phyloP scores from a whole-genome alignment of 306 rosid genomes.

The Comarum palustre region DNA sequence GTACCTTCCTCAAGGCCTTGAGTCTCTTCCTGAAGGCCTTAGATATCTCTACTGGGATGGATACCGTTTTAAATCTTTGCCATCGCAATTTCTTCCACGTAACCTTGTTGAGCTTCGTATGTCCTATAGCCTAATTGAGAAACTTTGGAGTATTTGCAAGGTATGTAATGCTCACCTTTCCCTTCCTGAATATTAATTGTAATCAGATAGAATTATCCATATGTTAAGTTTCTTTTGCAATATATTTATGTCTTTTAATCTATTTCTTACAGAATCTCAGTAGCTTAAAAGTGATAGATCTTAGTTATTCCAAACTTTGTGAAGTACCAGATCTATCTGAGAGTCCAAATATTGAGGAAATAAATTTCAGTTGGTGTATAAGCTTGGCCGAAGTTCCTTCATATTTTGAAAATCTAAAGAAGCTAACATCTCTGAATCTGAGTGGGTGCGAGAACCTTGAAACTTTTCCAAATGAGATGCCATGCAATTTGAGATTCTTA shows the following conservation, averaged over 20 bases:
- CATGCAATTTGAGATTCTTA: not conserved
- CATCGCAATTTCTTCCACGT: not conserved
- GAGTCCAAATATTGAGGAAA: constrained; percentile 3
- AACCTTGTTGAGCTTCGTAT: constrained; percentile 20
- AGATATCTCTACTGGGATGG: constrained; percentile 15
- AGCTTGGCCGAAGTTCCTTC: constrained; percentile 21
- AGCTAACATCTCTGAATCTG: constrained; percentile 3
- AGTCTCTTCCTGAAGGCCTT: constrained; percentile 9
- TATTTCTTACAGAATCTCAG: constrained; percentile 14
- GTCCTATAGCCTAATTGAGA: not conserved
- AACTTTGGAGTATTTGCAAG: not conserved
- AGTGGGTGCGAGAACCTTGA: not conserved
- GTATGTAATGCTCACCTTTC: not conserved
- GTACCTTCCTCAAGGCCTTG: not conserved
- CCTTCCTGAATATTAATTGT: not conserved
- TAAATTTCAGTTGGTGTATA: not conserved
- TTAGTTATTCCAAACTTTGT: not conserved
- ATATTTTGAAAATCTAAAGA: not conserved
- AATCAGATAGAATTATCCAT: not conserved
- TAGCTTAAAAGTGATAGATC: constrained; percentile 8
- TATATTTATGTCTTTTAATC: not conserved
- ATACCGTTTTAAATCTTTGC: not conserved
- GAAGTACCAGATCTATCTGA: constrained; percentile 26
- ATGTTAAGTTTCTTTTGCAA: not conserved
- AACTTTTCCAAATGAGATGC: not conserved